phyloP scores from a whole-genome alignment of 331 rosid genomes.

The Erythrophleum ivorense region DNA sequence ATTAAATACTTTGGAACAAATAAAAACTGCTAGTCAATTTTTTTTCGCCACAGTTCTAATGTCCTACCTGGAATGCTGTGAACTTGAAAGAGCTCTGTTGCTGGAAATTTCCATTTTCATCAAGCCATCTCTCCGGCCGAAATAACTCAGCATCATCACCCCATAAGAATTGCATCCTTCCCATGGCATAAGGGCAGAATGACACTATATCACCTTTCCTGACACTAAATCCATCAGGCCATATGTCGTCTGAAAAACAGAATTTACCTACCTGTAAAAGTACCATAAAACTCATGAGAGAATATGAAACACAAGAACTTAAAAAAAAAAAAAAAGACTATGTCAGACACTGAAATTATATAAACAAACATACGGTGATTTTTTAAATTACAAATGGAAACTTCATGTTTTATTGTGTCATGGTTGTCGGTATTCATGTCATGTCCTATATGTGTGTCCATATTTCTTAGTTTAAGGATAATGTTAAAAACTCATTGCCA shows the following conservation, averaged over 20 bases:
- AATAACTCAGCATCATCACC: conserved; percentile 73
- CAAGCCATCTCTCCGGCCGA: conserved; percentile 78
- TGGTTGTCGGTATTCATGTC: too few species aligned
- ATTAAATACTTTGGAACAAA: too few species aligned
- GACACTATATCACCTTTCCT: conserved; percentile 60
- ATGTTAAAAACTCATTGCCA: background rate
- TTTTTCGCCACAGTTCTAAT: too few species aligned
- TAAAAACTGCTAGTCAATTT: too few species aligned
- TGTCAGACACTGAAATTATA: background rate
- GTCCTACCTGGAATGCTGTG: conserved; percentile 73
- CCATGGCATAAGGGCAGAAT: conserved; percentile 74
- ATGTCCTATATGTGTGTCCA: too few species aligned
- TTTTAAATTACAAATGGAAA: too few species aligned
- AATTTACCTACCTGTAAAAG: conserved; percentile 53
- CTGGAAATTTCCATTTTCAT: conserved; percentile 53
- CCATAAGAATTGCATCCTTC: conserved; percentile 74
- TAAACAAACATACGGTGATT: too few species aligned
- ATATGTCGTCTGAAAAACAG: conserved; percentile 65
- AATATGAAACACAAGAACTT: background rate
- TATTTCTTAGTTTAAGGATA: background rate
- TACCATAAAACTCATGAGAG: conserved; percentile 9
- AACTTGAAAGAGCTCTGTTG: conserved; percentile 72
- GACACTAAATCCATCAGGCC: conserved; percentile 66
- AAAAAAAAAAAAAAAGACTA: background rate
- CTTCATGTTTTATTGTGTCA: too few species aligned